Percentiles rank a stretch among this genome's conserved stretches.
phyloP scores from a whole-genome alignment of 805 yeast species.

The Sugiyamaella chiloensis region DNA sequence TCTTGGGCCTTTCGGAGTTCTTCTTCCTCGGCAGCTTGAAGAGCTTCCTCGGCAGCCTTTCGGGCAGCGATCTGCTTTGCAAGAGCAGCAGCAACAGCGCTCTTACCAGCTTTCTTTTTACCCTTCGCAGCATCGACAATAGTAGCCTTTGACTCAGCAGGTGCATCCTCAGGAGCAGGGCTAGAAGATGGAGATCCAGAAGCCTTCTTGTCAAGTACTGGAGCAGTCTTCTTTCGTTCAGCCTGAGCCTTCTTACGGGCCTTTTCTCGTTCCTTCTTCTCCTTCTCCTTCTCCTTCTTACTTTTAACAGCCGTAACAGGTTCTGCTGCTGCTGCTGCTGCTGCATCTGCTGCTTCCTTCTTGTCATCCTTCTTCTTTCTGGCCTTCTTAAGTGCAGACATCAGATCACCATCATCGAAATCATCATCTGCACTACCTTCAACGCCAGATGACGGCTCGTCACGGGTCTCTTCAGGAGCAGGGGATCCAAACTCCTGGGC shows the following conservation, averaged over 20 bases:
- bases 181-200: conserved; percentile 44
- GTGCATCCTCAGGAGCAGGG: conserved; percentile 39
- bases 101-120: conserved; percentile 84
- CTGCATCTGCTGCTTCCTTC: conserved; percentile 58
- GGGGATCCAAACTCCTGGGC: conserved; percentile 54
- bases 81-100: conserved; percentile 89
- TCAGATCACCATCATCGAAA: conserved; percentile 49
- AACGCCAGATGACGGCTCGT: conserved; percentile 25
- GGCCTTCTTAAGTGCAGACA: conserved; percentile 77
- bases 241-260: conserved; percentile 88
- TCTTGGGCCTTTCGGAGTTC: conserved; percentile 54
- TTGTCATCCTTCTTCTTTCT: conserved; percentile 73
- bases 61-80: conserved; percentile 84
- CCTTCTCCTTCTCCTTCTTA: conserved; percentile 94
- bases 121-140: conserved; percentile 44
- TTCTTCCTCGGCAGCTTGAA: conserved; percentile 66
- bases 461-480: conserved; percentile 19
- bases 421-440: conserved; percentile 32
- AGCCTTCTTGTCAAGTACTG: conserved; percentile 48
- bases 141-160: conserved; percentile 36
- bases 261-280: conserved; percentile 66
- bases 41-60: conserved; percentile 86
- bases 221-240: conserved; percentile 72
- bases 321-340: conserved; percentile 34
- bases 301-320: conserved; percentile 73